Evolutionary conservation across 2,329 filamentous ascomycete genomes (phyloP).

Genomic region (Phialemoniopsis sp.): DNA sequence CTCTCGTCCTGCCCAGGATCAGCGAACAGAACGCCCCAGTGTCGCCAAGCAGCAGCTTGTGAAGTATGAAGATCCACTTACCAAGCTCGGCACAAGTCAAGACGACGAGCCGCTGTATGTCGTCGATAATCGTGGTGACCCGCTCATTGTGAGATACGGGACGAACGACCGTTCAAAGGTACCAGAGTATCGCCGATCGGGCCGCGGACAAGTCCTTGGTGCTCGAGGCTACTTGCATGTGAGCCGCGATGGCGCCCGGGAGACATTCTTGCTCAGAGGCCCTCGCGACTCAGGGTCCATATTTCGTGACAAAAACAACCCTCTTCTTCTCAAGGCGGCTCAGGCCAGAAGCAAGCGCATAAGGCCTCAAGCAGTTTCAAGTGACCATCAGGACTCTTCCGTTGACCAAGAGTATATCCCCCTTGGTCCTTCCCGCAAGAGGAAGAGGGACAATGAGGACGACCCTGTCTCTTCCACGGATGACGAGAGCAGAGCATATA

Average conservation of each 20-base stretch:
- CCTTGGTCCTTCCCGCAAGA: conserved; percentile 36
- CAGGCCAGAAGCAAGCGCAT: too few relatives aligned
- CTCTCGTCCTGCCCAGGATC: too few relatives aligned
- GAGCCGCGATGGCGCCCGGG: conserved; percentile 57
- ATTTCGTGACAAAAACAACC: conserved; percentile 37
- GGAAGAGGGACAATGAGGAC: conserved; percentile 30
- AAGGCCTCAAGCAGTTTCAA: conserved; percentile 22
- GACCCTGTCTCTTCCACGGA: conserved; percentile 27
- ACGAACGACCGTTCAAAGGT: conserved; percentile 67
- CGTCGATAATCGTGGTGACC: conserved; percentile 73
- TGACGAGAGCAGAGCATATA: conserved; percentile 50
- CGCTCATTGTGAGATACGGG: conserved; percentile 70
- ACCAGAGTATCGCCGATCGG: conserved; percentile 66
- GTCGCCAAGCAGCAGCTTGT: not conserved
- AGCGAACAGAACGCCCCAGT: too few relatives aligned
- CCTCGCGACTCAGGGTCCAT: conserved; percentile 34
- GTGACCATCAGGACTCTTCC: not conserved
- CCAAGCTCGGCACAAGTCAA: not conserved
- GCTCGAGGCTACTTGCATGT: conserved; percentile 56
- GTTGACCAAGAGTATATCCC: conserved; percentile 42
- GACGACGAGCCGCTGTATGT: conserved; percentile 38
- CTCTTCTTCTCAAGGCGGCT: conserved; percentile 32
- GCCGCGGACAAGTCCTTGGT: conserved; percentile 68
- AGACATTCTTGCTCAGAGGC: conserved; percentile 47
- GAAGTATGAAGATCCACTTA: not conserved